A percentile compares a stretch with the other conserved stretches of the same genome.
These are phyloP conservation scores for Triadica sebifera DNA, from an alignment of 345 rosid species.

Conservation along the genomic window DNA sequence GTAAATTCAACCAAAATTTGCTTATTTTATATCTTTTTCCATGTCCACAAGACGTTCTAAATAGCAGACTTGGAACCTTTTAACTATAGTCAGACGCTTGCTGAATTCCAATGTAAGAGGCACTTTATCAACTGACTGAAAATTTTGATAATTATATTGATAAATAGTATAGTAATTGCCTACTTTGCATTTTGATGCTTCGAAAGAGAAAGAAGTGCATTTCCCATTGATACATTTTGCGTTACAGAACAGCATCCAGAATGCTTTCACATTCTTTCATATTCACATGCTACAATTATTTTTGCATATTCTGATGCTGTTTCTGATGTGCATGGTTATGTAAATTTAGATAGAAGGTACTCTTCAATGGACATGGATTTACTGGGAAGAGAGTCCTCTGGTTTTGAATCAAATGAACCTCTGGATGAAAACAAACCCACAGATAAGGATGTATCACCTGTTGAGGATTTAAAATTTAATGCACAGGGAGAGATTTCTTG, in stretches of 20 bases:
- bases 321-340: slow-evolving; percentile 24
- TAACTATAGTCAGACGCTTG: not conserved
- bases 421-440: slow-evolving; percentile 21
- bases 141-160: not conserved
- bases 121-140: not conserved
- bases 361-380: slow-evolving; percentile 27
- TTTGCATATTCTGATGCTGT: slow-evolving; percentile 8
- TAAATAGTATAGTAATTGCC: too few relatives aligned
- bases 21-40: not conserved
- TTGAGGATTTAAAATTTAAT: slow-evolving; percentile 27
- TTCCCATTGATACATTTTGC: not conserved
- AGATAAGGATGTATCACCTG: slow-evolving; percentile 22
- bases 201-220: not conserved
- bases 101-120: not conserved
- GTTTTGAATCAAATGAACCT: slow-evolving; percentile 30
- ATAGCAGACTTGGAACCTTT: not conserved
- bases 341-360: slow-evolving; percentile 36
- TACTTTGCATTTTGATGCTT: not conserved
- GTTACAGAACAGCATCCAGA: not conserved
- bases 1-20: not conserved
- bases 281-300: slow-evolving; percentile 11
- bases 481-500: not conserved
- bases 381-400: slow-evolving; percentile 18
- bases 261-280: slow-evolving; percentile 4
- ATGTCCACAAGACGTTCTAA: not conserved